Evolutionary conservation across 768 basidiomycete species (phyloP), one percentile per base, ranked within the genome.

Genomic region (Lentinula sp.): DNA sequence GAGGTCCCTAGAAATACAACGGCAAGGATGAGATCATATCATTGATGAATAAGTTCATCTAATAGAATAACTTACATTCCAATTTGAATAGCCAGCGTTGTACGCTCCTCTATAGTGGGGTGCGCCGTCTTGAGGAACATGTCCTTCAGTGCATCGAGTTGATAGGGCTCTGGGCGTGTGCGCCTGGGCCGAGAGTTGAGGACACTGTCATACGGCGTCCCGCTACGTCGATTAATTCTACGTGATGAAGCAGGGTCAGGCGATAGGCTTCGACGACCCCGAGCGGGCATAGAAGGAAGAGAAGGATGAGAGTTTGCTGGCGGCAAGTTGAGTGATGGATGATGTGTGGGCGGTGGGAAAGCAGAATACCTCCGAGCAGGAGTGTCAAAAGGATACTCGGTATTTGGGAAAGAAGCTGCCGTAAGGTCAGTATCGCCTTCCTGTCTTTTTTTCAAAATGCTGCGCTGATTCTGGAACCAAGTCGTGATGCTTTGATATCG

Each of bases 381-480:
- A 59, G 51, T 71, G 66, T 62, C 69, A 69, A 70, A 67, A 63
- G 66, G 65, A 59, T 50, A 71, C 67, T 62, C 69, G 69, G 63
- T 70, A 67, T 64, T 68, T 69, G 60, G 64, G 57, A 61, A 66
- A 57, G 55, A 69, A 66, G 52, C 63, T 48, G 68, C 67, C 45
- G 73, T 69, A 53, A 65, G 52, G 23, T 67, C 70, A 39, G 77
- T 75, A 32, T 83, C 80, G 54, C 87, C 85, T 63, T 88, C 86
- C 65, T 78, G 82, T 66, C 80, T 81, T 74, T 88, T 88, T 76
- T 87, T 88, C 35, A 87, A 84, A 64, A 86, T 80, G 70, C 84
- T 89, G 66, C 88, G 88, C 68, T 92, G 89, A 67, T 91, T 90
- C 78, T 91, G 89, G 71, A 92, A 92, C 91, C 90, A 91, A 69